Percentiles rank a stretch among this genome's conserved stretches.
Evolutionary conservation across 257 asterid species (phyloP).

Genomic region (Solanum stenotomum): DNA sequence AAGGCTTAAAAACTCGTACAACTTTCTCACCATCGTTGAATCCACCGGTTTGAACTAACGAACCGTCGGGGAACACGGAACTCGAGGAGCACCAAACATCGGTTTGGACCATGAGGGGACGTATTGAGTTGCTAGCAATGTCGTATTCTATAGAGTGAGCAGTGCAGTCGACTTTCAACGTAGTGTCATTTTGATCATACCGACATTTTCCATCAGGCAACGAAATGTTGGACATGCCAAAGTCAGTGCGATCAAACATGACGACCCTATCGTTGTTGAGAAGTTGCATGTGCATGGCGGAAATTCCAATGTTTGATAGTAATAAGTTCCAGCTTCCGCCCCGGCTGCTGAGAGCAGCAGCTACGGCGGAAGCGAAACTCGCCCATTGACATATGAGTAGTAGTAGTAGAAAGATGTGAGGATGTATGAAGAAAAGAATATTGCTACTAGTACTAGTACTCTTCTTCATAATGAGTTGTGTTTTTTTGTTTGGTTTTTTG

Average conservation of each 20-base stretch:
- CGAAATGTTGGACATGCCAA: conserved; percentile 15
- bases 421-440: not conserved
- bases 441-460: not conserved
- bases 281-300: conserved; percentile 35
- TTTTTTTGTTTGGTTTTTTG: not conserved
- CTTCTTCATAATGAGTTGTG: not conserved
- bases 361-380: not conserved
- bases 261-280: conserved; percentile 13
- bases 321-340: conserved; percentile 13
- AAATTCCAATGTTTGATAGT: conserved; percentile 4
- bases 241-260: conserved; percentile 14
- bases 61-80: conserved; percentile 7
- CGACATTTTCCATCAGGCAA: conserved; percentile 15
- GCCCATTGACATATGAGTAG: not conserved
- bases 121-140: conserved; percentile 5
- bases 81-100: conserved; percentile 25
- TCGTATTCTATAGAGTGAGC: conserved; percentile 22
- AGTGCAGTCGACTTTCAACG: conserved; percentile 4
- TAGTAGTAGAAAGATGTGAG: not conserved
- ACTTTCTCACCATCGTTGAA: conserved; percentile 13
- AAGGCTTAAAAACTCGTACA: not conserved
- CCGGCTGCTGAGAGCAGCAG: fast-evolving
- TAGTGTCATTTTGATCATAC: not conserved
- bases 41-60: conserved; percentile 12
- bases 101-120: conserved; percentile 18